Base-by-base conservation (phyloP, 1,284 basidiomycete species). In the Malassezia sympodialis region DNA sequence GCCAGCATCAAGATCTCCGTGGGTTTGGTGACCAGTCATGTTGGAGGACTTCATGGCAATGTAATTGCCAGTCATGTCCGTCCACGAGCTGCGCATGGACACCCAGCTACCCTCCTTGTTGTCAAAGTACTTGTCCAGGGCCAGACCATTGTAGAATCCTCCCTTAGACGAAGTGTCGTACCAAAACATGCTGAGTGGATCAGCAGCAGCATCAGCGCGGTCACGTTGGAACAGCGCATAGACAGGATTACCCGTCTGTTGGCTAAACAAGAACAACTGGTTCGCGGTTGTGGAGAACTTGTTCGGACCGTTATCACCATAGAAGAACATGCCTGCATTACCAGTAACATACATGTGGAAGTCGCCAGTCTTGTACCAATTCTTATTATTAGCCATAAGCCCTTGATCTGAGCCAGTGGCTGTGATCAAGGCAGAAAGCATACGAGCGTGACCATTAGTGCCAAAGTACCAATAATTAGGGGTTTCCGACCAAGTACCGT, bases 141-240 rank as follows among this genome's bases (percentile, higher is more conserved):
- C 75, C 42, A 86, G 76, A 45, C 83, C 84, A 71, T 90, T 83
- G 90, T 90, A 96, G 81, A 86, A 98, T 45, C 88, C 88, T 54
- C 93, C 93, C 17, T 79, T 77, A 46, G 84, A 81, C 4, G 82
- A 79, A 11, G 90, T 83, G 74, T 96, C 81, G 76, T 96, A 98
- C 89, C 90, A 98, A 80, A 98, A 93, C 88, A 98, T 91, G 69
- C 83, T 84, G 82, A 85, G 89, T 0, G 93, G 93, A 62, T 98
- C 93, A 8, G 61, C 62, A 1, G 89, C 84, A 69, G 96, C 91
- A 31, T 69, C 68, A 51, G 79, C 78, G 66, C 86, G 87, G 74
- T 98, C 93, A 58, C 93, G 87, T 77, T 98, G 93, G 82, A 84
- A 90, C 49, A 98, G 81, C 14, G 83, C 79, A 75, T 84, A 93